Percentiles rank a stretch among this genome's conserved stretches.
These are phyloP conservation scores for Geosmithia morbida DNA, from an alignment of 2,329 filamentous ascomycete species.

Conservation along the genomic window DNA sequence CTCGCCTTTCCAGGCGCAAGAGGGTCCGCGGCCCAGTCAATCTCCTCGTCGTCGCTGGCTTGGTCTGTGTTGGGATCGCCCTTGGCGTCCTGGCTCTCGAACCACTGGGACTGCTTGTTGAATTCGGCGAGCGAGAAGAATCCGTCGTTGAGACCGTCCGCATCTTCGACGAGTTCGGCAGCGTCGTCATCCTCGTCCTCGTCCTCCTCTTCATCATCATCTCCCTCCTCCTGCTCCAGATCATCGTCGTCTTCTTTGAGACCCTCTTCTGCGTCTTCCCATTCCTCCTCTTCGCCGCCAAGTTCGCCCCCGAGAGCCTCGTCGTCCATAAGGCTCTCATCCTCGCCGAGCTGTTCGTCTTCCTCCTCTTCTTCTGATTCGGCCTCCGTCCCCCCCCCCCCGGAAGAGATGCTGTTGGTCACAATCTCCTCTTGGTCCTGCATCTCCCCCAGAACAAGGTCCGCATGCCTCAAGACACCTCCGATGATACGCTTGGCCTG, in stretches of 20 bases:
- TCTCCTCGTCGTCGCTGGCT: constrained; percentile 69
- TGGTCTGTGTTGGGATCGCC: constrained; percentile 62
- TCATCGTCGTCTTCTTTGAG: constrained; percentile 19
- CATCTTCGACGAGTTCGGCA: constrained; percentile 41
- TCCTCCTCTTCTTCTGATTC: constrained; percentile 13
- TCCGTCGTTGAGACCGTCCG: constrained; percentile 81
- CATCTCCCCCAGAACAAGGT: constrained; percentile 30
- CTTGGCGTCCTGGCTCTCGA: constrained; percentile 72
- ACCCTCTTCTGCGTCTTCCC: constrained; percentile 19
- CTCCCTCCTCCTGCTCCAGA: constrained; percentile 4
- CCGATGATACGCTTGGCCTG: constrained; percentile 74
- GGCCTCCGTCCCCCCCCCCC: constrained; percentile 15
- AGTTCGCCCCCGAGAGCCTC: constrained; percentile 18
- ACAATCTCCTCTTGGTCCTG: constrained; percentile 27
- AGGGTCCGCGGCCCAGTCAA: constrained; percentile 80
- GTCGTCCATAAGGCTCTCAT: neutral
- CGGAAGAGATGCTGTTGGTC: constrained; percentile 2
- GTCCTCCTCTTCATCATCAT: constrained; percentile 19
- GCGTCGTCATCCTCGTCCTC: constrained; percentile 26
- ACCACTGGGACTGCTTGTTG: constrained; percentile 81
- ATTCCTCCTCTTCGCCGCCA: constrained; percentile 12
- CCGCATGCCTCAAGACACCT: constrained; percentile 33
- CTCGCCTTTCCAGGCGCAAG: constrained; percentile 25
- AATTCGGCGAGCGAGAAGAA: constrained; percentile 98
- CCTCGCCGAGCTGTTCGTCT: neutral